These are phyloP conservation scores for Thamnidium elegans DNA, from an alignment of 192 early-diverging fungal species.

Conservation along the genomic window DNA sequence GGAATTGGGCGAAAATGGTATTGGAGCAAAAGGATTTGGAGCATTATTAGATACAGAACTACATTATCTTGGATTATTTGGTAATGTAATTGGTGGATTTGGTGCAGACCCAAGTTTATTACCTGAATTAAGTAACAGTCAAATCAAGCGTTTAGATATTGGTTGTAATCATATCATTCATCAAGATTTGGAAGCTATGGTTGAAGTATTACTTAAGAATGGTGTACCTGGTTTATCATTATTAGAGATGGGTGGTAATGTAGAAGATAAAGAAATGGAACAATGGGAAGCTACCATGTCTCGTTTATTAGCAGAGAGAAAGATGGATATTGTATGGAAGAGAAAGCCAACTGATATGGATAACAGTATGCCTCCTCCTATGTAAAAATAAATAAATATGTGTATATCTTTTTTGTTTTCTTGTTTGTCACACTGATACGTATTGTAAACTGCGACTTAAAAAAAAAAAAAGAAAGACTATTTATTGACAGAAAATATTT, in stretches of 20 bases:
- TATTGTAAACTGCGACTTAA: neutral
- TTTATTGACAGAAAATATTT: neutral
- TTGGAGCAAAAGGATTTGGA: conserved; percentile 39
- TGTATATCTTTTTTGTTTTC: neutral
- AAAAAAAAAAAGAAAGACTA: neutral
- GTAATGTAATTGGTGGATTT: conserved; percentile 39
- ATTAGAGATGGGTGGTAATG: conserved; percentile 52
- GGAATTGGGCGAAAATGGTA: conserved; percentile 45
- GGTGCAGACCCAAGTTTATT: conserved; percentile 26
- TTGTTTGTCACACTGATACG: neutral
- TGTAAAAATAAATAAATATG: conserved; percentile 3
- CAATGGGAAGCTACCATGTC: conserved; percentile 39
- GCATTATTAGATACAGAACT: conserved; percentile 36
- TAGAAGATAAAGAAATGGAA: conserved; percentile 31
- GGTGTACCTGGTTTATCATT: conserved; percentile 36
- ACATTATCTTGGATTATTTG: conserved; percentile 43
- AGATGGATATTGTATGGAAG: conserved; percentile 46
- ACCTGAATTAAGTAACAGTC: conserved; percentile 9
- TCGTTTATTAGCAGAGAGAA: conserved; percentile 35
- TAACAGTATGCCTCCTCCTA: neutral
- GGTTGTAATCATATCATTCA: conserved; percentile 45
- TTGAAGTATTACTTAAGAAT: conserved; percentile 36
- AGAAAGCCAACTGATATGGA: conserved; percentile 22
- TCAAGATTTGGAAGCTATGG: conserved; percentile 42
- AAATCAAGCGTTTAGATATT: conserved; percentile 40